phyloP scores from a whole-genome alignment of 1,284 basidiomycete genomes.

The Rhodotorula sp. region DNA sequence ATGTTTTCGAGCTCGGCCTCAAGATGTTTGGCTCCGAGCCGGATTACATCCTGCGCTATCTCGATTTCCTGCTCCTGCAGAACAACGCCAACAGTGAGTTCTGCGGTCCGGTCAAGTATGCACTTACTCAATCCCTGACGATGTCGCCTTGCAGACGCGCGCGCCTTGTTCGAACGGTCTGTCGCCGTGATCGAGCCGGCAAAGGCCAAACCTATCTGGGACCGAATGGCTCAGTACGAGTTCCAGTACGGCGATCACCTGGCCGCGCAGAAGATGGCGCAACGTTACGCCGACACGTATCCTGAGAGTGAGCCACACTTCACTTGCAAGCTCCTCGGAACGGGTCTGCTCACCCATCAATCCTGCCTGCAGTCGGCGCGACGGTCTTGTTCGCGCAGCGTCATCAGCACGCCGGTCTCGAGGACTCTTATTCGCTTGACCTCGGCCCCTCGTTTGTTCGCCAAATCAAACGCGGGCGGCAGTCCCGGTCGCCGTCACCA shows the following conservation, averaged over 20 bases:
- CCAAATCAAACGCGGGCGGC: conserved; percentile 8
- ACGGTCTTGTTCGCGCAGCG: conserved; percentile 89
- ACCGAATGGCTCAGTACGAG: conserved; percentile 92
- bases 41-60: conserved; percentile 81
- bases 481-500: conserved; percentile 17
- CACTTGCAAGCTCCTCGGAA: background rate
- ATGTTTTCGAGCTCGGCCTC: conserved; percentile 93
- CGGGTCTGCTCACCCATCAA: background rate
- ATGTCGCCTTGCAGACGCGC: conserved; percentile 64
- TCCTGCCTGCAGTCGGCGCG: conserved; percentile 63
- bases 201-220: conserved; percentile 82
- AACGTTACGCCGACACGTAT: conserved; percentile 81
- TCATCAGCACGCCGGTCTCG: conserved; percentile 80
- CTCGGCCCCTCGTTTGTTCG: conserved; percentile 57
- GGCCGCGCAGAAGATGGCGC: conserved; percentile 82
- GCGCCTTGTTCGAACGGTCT: conserved; percentile 89
- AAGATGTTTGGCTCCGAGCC: conserved; percentile 79
- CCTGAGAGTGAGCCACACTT: conserved; percentile 61
- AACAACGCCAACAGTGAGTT: conserved; percentile 90
- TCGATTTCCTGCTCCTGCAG: conserved; percentile 87
- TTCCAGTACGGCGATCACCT: conserved; percentile 93
- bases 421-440: conserved; percentile 84
- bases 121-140: background rate
- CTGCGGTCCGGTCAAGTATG: background rate
- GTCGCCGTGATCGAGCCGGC: conserved; percentile 73